phyloP scores from a whole-genome alignment of 495 filamentous ascomycete genomes.

The Immersiella caudata region DNA sequence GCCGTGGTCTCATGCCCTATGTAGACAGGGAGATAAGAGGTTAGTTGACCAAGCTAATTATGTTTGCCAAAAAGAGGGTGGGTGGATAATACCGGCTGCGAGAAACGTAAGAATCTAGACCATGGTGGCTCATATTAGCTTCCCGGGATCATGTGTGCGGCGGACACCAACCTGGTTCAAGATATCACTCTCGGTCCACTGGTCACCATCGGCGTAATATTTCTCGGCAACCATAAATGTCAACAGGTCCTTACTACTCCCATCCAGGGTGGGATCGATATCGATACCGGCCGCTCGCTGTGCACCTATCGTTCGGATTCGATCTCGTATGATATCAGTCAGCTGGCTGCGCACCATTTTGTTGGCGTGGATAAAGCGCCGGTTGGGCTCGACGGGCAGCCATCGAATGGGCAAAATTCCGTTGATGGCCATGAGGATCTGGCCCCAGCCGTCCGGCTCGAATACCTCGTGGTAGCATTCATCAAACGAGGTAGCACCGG shows the following conservation, averaged over 20 bases:
- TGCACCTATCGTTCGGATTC: not conserved
- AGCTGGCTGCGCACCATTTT: constrained; percentile 29
- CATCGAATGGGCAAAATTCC: constrained; percentile 32
- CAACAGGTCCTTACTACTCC: no score
- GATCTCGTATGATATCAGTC: constrained; percentile 56
- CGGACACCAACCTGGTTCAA: not conserved
- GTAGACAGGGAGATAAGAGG: no score
- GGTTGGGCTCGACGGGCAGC: constrained; percentile 33
- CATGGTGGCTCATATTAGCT: no score
- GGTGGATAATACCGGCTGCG: not conserved
- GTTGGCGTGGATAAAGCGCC: constrained; percentile 25
- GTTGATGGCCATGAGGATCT: constrained; percentile 34
- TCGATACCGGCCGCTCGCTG: not conserved
- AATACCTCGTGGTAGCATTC: constrained; percentile 28
- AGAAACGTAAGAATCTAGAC: not conserved
- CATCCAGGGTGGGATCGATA: not conserved
- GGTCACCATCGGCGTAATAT: not conserved
- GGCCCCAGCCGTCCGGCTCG: constrained; percentile 28
- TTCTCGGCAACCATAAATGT: not conserved
- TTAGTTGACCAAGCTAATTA: no score
- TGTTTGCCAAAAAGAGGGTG: no score
- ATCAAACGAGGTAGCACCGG: constrained; percentile 19
- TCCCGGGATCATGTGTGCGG: no score
- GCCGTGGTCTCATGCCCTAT: not conserved
- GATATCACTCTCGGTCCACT: not conserved